A percentile compares a stretch with the other conserved stretches of the same genome.
These are phyloP conservation scores for Leavenworthia alabamica DNA, from an alignment of 345 rosid genomes.

Conservation along the genomic window DNA sequence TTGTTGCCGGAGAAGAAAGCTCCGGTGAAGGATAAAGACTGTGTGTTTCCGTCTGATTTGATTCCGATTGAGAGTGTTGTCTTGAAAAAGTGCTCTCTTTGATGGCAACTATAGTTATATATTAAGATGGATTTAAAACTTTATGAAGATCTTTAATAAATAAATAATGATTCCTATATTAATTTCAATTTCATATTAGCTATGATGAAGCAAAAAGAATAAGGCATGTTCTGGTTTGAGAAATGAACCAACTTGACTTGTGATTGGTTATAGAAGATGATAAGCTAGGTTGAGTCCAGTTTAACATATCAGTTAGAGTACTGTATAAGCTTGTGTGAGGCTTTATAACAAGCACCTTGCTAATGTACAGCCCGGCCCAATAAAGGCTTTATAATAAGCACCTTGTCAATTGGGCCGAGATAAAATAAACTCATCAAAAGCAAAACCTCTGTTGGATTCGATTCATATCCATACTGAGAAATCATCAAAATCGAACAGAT, in stretches of 20 bases:
- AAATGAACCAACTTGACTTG: not conserved
- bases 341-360: no score
- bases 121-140: not conserved
- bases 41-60: constrained; percentile 49
- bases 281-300: not conserved
- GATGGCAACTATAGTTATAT: not conserved
- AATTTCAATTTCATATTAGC: no score
- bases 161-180: no score
- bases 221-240: not conserved
- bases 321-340: not conserved
- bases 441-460: no score
- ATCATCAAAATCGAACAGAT: no score
- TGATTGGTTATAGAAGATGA: no score
- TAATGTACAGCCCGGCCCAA: no score
- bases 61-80: constrained; percentile 56
- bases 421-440: no score
- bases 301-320: not conserved
- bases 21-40: constrained; percentile 32
- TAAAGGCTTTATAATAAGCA: no score
- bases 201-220: no score
- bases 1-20: constrained; percentile 39
- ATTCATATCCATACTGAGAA: no score
- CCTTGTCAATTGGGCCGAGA: no score
- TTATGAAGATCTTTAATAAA: not conserved
- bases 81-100: constrained; percentile 39